Conservation (phyloP, 1,284 basidiomycete genomes). For the Trametes hirsuta region DNA sequence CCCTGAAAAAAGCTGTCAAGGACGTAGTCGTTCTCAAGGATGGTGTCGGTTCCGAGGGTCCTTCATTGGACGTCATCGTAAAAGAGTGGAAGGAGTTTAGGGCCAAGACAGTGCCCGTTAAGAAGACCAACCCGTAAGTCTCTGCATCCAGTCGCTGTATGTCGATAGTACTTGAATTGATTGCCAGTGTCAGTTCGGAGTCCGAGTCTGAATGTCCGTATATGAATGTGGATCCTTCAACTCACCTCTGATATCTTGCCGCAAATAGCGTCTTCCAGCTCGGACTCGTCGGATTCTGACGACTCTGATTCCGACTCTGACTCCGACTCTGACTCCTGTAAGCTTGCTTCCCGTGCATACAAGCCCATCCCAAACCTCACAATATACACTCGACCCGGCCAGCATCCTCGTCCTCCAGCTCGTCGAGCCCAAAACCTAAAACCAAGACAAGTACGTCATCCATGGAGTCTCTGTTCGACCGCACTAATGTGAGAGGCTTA, state of each 20-base stretch:
- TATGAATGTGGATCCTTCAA: background rate
- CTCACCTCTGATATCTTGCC: background rate
- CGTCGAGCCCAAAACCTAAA: slow-evolving; percentile 8
- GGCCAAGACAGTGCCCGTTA: slow-evolving; percentile 22
- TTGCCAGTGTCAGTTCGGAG: slow-evolving; percentile 21
- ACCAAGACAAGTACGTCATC: slow-evolving; percentile 2
- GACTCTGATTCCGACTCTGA: slow-evolving; percentile 17
- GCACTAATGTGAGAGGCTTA: background rate
- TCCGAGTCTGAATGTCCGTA: slow-evolving; percentile 30
- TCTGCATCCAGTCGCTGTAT: too few relatives aligned
- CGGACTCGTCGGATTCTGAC: slow-evolving; percentile 25
- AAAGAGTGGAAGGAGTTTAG: slow-evolving; percentile 57
- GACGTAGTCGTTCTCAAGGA: slow-evolving; percentile 60
- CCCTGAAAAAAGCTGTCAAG: slow-evolving; percentile 58
- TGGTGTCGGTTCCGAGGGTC: slow-evolving; percentile 47
- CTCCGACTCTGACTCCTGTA: slow-evolving; percentile 18
- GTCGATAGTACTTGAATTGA: background rate
- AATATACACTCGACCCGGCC: slow-evolving; percentile 3
- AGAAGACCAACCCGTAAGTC: slow-evolving; percentile 18
- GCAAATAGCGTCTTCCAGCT: slow-evolving; percentile 17
- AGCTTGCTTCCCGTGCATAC: background rate
- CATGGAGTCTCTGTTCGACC: background rate
- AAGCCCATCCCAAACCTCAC: slow-evolving; percentile 11
- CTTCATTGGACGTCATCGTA: slow-evolving; percentile 63
- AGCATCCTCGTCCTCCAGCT: slow-evolving; percentile 24